Evolutionary conservation across 1,284 basidiomycete species (phyloP).

Genomic region (Sanghuangporus baumii): DNA sequence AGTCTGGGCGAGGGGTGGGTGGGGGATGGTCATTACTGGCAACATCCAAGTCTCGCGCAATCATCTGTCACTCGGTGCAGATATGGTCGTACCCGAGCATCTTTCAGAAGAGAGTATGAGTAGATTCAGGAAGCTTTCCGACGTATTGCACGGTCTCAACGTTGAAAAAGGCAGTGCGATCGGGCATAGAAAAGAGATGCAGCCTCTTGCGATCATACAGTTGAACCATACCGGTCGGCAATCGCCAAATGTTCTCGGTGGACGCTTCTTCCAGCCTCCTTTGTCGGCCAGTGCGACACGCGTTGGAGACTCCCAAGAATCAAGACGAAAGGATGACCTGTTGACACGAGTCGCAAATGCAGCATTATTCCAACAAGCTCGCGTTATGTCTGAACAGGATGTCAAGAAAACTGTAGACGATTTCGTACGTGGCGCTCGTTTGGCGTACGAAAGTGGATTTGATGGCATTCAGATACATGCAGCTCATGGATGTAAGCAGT

Average conservation of each 20-base stretch:
- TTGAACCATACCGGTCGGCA: slow-evolving; percentile 87
- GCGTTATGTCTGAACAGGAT: slow-evolving; percentile 53
- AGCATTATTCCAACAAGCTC: slow-evolving; percentile 60
- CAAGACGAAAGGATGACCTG: slow-evolving; percentile 27
- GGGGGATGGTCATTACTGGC: slow-evolving; percentile 90
- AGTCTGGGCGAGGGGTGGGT: slow-evolving; percentile 71
- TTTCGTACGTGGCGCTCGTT: slow-evolving; percentile 67
- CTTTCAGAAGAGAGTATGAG: slow-evolving; percentile 37
- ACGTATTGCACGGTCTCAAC: slow-evolving; percentile 36
- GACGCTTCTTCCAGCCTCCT: slow-evolving; percentile 55
- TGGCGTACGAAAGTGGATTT: slow-evolving; percentile 72
- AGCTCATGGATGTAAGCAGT: slow-evolving; percentile 77
- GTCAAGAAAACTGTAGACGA: slow-evolving; percentile 56
- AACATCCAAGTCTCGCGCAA: slow-evolving; percentile 74
- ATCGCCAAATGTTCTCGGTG: slow-evolving; percentile 68
- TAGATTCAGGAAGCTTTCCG: slow-evolving; percentile 50
- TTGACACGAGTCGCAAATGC: slow-evolving; percentile 42
- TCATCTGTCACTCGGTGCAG: slow-evolving; percentile 80
- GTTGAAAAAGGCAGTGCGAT: not conserved
- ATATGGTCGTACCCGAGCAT: slow-evolving; percentile 57
- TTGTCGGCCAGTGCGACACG: slow-evolving; percentile 70
- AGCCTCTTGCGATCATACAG: slow-evolving; percentile 67
- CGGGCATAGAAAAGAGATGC: not conserved
- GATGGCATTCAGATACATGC: slow-evolving; percentile 89
- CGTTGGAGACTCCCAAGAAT: slow-evolving; percentile 33